Evolutionary conservation across 257 asterid species (phyloP), one percentile per base, ranked within the genome.

Genomic region (Lantana camara): DNA sequence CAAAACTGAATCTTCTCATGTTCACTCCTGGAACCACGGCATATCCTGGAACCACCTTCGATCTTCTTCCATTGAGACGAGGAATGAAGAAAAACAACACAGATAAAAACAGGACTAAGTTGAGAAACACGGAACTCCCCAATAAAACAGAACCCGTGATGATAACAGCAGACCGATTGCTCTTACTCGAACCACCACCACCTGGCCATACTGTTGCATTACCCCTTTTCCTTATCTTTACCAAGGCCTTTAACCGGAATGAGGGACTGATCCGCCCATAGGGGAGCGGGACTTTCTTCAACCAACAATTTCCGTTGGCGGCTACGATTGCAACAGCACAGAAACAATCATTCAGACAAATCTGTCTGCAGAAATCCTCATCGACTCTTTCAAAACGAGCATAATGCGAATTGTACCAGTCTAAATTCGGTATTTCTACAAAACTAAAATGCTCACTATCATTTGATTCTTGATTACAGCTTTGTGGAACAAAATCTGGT

Each of bases 311-410:
- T 1, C 7, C 12, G 14, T 4, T n/a, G n/a, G n/a, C 8, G 24
- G 68, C 17, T 24, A 16, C 69, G 8, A 67, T 17, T 4, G 81
- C 82, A 58, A 47, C 81, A 49, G 67, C 85, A 65, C 88, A 84
- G 1, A 72, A 63, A 34, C 88, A 81, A 68, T 84, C 91, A 15
- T 22, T 35, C 34, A 81, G 72, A 56, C 88, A 84, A n/a, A 46
- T n/a, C 45, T 48, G 38, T 24, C 51, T 20, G 44, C 89, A 83
- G 42, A 62, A 65, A 0, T 68, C 68, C 69, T 69, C 75, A 10
- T 17, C 38, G 0, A 70, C 72, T 1, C 51, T 45, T 0, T 3
- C 13, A 9, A 66, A 55, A 11, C 3, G 1, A 8, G 54, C 50
- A 13, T 61, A 69, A 9, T 80, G 72, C 1, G 73, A 20, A 0